A percentile compares a stretch with the other conserved stretches of the same genome.
Evolutionary conservation across 1,139 yeast species (phyloP).

Genomic region (Debaryomyces nepalensis): DNA sequence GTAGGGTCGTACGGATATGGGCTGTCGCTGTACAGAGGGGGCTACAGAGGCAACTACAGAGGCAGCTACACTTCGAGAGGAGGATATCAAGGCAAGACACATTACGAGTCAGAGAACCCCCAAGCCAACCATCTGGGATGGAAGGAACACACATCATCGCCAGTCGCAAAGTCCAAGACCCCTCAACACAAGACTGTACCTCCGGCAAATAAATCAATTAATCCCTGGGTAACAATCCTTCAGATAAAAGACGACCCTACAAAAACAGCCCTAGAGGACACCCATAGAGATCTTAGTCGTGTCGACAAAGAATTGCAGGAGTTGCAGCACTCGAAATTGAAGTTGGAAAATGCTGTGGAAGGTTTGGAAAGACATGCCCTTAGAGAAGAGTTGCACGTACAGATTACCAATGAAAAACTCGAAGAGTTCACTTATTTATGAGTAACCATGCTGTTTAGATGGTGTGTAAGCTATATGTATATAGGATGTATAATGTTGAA

Average conservation of each 20-base stretch:
- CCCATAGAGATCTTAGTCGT: slow-evolving; percentile 24
- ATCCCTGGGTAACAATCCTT: slow-evolving; percentile 36
- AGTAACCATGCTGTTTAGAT: slow-evolving; percentile 2
- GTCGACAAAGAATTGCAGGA: slow-evolving; percentile 33
- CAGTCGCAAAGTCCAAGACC: slow-evolving; percentile 5
- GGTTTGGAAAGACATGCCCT: slow-evolving; percentile 34
- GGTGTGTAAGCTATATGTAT: slow-evolving; percentile 4
- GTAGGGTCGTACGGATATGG: slow-evolving; percentile 15
- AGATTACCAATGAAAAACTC: slow-evolving; percentile 44
- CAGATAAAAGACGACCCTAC: slow-evolving; percentile 28
- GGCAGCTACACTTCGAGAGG: slow-evolving; percentile 11
- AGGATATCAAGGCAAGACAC: slow-evolving; percentile 1
- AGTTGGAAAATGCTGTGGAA: slow-evolving; percentile 28
- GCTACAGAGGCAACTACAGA: slow-evolving; percentile 13
- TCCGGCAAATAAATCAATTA: slow-evolving; percentile 23
- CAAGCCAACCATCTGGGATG: neutral
- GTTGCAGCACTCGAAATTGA: slow-evolving; percentile 29
- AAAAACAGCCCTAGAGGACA: slow-evolving; percentile 26
- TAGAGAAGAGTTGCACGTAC: slow-evolving; percentile 43
- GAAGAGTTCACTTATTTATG: slow-evolving; percentile 46
- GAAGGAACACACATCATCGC: slow-evolving; percentile 3
- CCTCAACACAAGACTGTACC: slow-evolving; percentile 1
- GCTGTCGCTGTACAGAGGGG: slow-evolving; percentile 11
- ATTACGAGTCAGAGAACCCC: neutral
- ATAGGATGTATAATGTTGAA: slow-evolving; percentile 2